Conservation (phyloP, 345 rosid genomes). For the Citrus glauca region DNA sequence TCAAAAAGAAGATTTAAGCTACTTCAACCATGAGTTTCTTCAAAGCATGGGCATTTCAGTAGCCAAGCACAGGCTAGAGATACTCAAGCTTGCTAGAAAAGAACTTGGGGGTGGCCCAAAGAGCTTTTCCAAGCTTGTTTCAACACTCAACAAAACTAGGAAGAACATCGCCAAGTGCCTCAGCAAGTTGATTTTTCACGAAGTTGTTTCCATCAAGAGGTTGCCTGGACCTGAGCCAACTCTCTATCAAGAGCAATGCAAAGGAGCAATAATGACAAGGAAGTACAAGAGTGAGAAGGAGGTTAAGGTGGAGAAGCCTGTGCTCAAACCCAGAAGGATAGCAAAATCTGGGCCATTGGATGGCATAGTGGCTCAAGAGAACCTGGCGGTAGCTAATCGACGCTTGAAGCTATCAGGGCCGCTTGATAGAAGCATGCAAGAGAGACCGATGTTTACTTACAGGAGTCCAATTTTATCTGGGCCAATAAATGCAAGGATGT, state of each 20-base stretch:
- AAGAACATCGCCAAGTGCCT: slow-evolving; percentile 42
- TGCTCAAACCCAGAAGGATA: slow-evolving; percentile 26
- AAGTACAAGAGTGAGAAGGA: slow-evolving; percentile 35
- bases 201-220: slow-evolving; percentile 30
- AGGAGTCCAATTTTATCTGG: slow-evolving; percentile 44
- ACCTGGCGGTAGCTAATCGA: slow-evolving; percentile 19
- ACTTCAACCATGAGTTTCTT: slow-evolving; percentile 77
- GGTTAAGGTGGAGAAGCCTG: slow-evolving; percentile 25
- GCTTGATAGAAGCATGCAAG: slow-evolving; percentile 48
- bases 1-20: slow-evolving; percentile 54
- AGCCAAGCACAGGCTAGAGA: slow-evolving; percentile 77
- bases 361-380: slow-evolving; percentile 30
- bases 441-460: slow-evolving; percentile 41
- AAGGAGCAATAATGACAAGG: slow-evolving; percentile 26
- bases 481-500: slow-evolving; percentile 31
- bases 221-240: slow-evolving; percentile 28
- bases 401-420: slow-evolving; percentile 60
- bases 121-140: slow-evolving; percentile 37
- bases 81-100: slow-evolving; percentile 64
- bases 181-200: slow-evolving; percentile 36
- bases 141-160: slow-evolving; percentile 38
- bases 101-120: slow-evolving; percentile 24
- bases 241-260: slow-evolving; percentile 15
- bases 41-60: slow-evolving; percentile 70
- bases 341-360: slow-evolving; percentile 77